These are phyloP conservation scores for Chrysoporthe puriensis DNA, from an alignment of 2,329 filamentous ascomycete genomes.

Conservation along the genomic window DNA sequence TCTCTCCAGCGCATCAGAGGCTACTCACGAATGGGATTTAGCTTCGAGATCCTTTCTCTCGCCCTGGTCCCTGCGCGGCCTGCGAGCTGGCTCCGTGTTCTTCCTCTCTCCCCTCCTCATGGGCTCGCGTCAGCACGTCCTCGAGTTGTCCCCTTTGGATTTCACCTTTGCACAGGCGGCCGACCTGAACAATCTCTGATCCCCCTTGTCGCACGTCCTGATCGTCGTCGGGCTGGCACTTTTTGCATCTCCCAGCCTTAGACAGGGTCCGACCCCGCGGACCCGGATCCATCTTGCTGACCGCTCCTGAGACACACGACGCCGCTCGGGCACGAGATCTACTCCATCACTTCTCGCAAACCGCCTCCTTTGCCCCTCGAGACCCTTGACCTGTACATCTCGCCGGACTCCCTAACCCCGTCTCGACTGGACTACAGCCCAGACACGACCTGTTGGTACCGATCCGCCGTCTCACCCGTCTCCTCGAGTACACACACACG, in stretches of 20 bases:
- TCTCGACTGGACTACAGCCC: background rate
- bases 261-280: constrained; percentile 16
- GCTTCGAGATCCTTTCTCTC: background rate
- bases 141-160: background rate
- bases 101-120: background rate
- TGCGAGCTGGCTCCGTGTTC: background rate
- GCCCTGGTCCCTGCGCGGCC: background rate
- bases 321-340: background rate
- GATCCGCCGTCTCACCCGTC: background rate
- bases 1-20: constrained; percentile 15
- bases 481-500: too few species aligned
- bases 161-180: background rate
- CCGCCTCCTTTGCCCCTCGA: background rate
- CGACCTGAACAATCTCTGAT: background rate
- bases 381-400: background rate
- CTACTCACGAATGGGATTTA: constrained; percentile 7
- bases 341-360: background rate
- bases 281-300: constrained; percentile 15
- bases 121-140: background rate
- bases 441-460: background rate
- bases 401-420: background rate
- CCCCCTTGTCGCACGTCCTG: too few species aligned
- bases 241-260: background rate
- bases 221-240: constrained; percentile 5
- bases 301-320: constrained; percentile 19